Evolutionary conservation across 2,329 filamentous ascomycete genomes (phyloP), one percentile per base, ranked within the genome.

Genomic region (Pseudocercospora macadamiae): DNA sequence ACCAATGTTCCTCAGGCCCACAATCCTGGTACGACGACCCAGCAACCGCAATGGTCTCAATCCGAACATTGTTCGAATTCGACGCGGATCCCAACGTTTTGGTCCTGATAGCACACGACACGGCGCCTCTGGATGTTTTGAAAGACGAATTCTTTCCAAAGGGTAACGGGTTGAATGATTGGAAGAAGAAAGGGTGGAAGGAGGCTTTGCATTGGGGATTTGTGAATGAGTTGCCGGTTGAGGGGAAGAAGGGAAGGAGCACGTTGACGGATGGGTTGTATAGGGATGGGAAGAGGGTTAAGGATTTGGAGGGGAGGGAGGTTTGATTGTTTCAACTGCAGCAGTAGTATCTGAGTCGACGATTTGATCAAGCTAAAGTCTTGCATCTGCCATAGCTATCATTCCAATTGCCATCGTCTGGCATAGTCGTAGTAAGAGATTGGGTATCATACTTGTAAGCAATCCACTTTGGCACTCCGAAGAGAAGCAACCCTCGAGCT

Each of bases 131-230:
- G 34, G 58, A 61, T 16, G 54, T 55, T 1, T 45, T 66, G 48
- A 45, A 45, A 21, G 42, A 45, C 2, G 53, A 52, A 6, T 62
- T 67, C 45, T 66, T 68, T 14, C 64, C 64, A 7, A 48, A 64
- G 30, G 64, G 62, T 4, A 21, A 21, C 2, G 64, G 51, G 1
- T 57, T 67, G 23, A 68, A 66, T 47, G 60, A 64, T 48, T 68
- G 66, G 66, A 56, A 64, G 28, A 16, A 37, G 25, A 62, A 62
- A 16, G 66, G 64, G 2, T 64, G 53, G 19, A 66, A 66, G 53
- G 59, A 62, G 58, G 45, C 39, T 30, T 64, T 66, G 61, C 64
- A 66, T 54, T 67, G 65, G 65, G 51, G 64, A 37, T 67, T 67
- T 49, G 55, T 67, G 25, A 64, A 66, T 37, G 65, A 67, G 58